A percentile compares a stretch with the other conserved stretches of the same genome.
Conservation (phyloP, 2,329 filamentous ascomycete genomes). For the Colletotrichum sp. region DNA sequence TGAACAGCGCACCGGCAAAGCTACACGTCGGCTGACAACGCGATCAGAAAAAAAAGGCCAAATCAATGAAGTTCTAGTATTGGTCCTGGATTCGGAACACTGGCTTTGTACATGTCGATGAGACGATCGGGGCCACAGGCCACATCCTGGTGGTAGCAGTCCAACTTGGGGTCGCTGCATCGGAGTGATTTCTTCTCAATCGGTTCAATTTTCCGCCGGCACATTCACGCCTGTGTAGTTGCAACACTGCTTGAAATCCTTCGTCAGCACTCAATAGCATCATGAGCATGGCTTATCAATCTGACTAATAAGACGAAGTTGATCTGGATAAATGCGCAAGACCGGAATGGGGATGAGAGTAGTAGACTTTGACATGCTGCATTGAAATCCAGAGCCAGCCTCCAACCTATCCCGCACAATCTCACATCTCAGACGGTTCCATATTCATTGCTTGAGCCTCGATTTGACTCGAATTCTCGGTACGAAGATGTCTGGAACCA, state of each 20-base stretch:
- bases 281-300: not conserved
- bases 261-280: not conserved
- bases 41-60: not conserved
- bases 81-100: not conserved
- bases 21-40: not conserved
- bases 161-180: not conserved
- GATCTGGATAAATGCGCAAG: not conserved
- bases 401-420: not conserved
- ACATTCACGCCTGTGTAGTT: not conserved
- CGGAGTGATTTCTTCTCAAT: not conserved
- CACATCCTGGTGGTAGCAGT: too few species aligned
- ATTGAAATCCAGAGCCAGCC: not conserved
- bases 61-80: not conserved
- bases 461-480: not conserved
- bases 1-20: not conserved
- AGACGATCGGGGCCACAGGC: not conserved
- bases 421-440: not conserved
- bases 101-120: not conserved
- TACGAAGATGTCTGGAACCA: not conserved
- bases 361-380: not conserved
- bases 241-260: not conserved
- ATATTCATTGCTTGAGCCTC: not conserved
- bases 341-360: not conserved
- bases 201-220: not conserved
- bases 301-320: too few species aligned